A percentile compares a stretch with the other conserved stretches of the same genome.
These are phyloP conservation scores for Torulaspora gathmanii DNA, from an alignment of 805 yeast species.

Conservation along the genomic window DNA sequence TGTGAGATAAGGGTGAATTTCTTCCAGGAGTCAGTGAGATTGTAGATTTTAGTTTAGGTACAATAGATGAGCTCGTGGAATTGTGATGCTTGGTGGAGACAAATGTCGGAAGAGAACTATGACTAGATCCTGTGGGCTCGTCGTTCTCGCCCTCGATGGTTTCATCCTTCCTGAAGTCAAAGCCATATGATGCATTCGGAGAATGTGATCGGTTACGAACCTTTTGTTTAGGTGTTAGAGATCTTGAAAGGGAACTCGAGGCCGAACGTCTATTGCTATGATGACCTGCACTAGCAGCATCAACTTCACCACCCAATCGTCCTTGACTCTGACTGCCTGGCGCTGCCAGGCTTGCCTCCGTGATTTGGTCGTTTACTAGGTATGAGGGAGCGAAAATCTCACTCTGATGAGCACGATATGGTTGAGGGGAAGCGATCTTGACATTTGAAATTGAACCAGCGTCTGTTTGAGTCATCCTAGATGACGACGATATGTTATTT, in stretches of 20 bases:
- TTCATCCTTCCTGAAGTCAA: conserved; percentile 1
- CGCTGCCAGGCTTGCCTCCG: conserved; percentile 25
- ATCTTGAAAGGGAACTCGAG: conserved; percentile 23
- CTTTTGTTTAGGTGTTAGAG: conserved; percentile 24
- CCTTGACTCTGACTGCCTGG: conserved; percentile 5
- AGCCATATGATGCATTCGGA: conserved; percentile 1
- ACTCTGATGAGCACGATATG: conserved; percentile 20
- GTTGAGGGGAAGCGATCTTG: conserved; percentile 26
- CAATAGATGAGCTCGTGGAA: conserved; percentile 13
- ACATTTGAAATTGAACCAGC: conserved; percentile 5
- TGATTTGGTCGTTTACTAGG: conserved; percentile 39
- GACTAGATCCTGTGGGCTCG: conserved; percentile 5
- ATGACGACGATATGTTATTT: neutral
- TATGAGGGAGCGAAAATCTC: conserved; percentile 41
- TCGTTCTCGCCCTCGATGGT: neutral
- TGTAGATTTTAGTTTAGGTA: conserved; percentile 27
- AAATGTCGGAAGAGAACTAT: conserved; percentile 7
- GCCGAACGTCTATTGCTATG: conserved; percentile 13
- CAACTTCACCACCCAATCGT: conserved; percentile 8
- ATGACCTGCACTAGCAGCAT: conserved; percentile 1
- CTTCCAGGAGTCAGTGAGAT: conserved; percentile 49
- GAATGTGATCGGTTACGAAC: conserved; percentile 10
- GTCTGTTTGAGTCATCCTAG: neutral
- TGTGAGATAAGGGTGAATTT: conserved; percentile 46
- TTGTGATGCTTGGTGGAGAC: conserved; percentile 15